Evolutionary conservation across 768 basidiomycete genomes (phyloP).

Genomic region (Phylloporus scabripes): DNA sequence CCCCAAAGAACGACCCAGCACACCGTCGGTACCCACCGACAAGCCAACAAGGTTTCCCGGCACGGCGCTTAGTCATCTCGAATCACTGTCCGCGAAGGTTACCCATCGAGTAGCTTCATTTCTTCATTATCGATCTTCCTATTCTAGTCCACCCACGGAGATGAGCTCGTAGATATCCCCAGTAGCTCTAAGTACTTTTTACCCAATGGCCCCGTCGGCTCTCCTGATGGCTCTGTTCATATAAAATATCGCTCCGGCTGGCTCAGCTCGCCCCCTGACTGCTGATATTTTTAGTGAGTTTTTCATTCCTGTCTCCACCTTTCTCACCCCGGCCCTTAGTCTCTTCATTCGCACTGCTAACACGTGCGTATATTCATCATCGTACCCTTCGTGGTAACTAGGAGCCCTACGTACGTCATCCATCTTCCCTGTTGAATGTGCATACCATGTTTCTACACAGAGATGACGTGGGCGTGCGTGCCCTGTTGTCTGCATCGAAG

Average conservation of each 20-base stretch:
- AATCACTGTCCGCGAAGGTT: slow-evolving; percentile 28
- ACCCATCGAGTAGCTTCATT: not conserved
- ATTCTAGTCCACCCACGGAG: not conserved
- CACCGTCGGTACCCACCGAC: too few relatives aligned
- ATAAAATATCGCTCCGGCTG: not conserved
- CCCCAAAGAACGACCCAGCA: not conserved
- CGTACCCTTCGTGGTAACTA: slow-evolving; percentile 46
- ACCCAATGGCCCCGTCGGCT: not conserved
- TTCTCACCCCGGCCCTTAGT: slow-evolving; percentile 9
- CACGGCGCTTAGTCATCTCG: slow-evolving; percentile 25
- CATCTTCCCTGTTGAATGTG: not conserved
- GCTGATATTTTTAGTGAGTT: slow-evolving; percentile 3
- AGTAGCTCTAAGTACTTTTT: too few relatives aligned
- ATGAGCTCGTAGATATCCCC: not conserved
- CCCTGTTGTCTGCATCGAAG: slow-evolving; percentile 51
- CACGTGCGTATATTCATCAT: slow-evolving; percentile 3
- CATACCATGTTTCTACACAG: slow-evolving; percentile 26
- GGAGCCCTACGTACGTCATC: slow-evolving; percentile 43
- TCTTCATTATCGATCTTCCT: not conserved
- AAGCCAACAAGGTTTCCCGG: slow-evolving; percentile 23
- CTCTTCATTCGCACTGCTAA: slow-evolving; percentile 2
- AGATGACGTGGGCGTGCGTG: slow-evolving; percentile 51
- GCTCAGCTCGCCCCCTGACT: not conserved
- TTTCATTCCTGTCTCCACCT: not conserved
- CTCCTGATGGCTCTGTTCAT: not conserved